Evolutionary conservation across 768 basidiomycete species (phyloP), one percentile per base, ranked within the genome.

Genomic region (Coprinellus micaceus): DNA sequence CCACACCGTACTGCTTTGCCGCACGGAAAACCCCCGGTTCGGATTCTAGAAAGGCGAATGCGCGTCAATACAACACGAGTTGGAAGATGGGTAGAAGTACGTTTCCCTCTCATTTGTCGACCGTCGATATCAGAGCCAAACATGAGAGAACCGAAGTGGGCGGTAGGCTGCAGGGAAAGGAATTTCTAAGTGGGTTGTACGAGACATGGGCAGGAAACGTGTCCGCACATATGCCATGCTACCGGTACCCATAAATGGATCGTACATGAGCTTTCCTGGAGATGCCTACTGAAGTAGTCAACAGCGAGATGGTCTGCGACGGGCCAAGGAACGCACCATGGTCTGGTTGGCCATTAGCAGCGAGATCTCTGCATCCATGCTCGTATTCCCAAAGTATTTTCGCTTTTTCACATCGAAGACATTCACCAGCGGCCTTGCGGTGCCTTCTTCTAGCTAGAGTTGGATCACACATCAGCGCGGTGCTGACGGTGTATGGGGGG

Each of bases 51-150:
- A 22, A 36, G 50, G 22, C 40, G 40, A 21, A 24, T 26, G 43
- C 26, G 33, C 21, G 13, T 13, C 12, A 11, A 45, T n/a, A 29
- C 52, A 25, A 6, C 15, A 45, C 41, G 15, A 21, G 15, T 21
- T 10, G 7, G 44, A 25, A 6, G 3, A 39, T n/a, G n/a, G n/a
- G n/a, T n/a, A 4, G 5, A 59, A 71, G 52, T 60, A 88, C 94
- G 82, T 80, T 92, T 96, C 17, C 97, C 97, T 58, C 94, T 78
- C 89, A 98, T 95, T 67, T 98, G 96, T 40, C 97, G 80, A 0
- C 97, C 97, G 65, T 98, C 96, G 48, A 99, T 98, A 68, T 98
- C 97, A 17, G 92, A 94, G 17, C 96, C 97, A 54, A 90, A 85
- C 0, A 94, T 82, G 25, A 84, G 70, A 0, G 94, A 88, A 2